These are phyloP conservation scores for Alternaria triticina DNA, from an alignment of 2,329 filamentous ascomycete genomes.

Conservation along the genomic window DNA sequence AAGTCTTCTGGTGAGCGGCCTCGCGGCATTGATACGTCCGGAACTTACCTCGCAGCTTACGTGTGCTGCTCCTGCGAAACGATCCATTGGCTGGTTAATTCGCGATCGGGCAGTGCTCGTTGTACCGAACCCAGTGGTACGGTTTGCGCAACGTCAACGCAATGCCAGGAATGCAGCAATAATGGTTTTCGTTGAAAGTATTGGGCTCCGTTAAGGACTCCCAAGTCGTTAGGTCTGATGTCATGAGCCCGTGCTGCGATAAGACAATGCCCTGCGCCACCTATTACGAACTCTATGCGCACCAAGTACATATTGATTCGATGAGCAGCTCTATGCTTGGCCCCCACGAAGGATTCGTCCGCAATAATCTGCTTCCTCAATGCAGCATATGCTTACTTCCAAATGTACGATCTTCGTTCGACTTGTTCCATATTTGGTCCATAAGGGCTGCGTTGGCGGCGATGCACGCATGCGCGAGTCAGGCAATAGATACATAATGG, in stretches of 20 bases:
- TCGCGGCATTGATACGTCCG: neutral
- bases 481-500: neutral
- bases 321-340: neutral
- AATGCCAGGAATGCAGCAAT: fast-evolving
- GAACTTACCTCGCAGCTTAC: neutral
- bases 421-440: neutral
- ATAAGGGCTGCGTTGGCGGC: neutral
- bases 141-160: neutral
- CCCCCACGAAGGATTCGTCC: neutral
- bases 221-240: neutral
- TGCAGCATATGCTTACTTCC: neutral
- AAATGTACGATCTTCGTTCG: fast-evolving
- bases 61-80: neutral
- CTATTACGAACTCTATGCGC: too few species aligned
- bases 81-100: neutral
- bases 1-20: neutral
- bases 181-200: neutral
- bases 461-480: fast-evolving
- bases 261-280: neutral
- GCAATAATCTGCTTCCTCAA: neutral
- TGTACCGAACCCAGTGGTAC: neutral
- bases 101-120: neutral
- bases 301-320: neutral
- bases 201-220: neutral
- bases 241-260: neutral